Evolutionary conservation across 2,329 filamentous ascomycete genomes (phyloP), one percentile per base, ranked within the genome.

Genomic region (Venturia carpophila): DNA sequence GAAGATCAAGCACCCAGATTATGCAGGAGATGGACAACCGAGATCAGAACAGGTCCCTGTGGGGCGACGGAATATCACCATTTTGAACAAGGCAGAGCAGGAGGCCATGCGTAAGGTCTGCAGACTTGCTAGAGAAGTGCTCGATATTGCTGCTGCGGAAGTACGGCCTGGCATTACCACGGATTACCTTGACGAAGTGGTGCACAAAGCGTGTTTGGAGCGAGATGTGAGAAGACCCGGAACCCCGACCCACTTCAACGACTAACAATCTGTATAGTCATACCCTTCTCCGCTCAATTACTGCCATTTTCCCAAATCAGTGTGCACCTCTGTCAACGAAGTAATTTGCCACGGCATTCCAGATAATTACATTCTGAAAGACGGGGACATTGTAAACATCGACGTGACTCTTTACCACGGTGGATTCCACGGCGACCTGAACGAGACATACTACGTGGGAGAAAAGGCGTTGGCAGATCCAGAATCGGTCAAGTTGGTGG

Each of bases 261-360:
- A 30, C 15, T 17, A 24, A 13, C 41, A 30, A 15, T 37, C 15
- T n/a, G 24, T n/a, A 58, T 68, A 97, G 92, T 90, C 92, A 11
- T 97, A 97, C 75, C 93, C 93, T 0, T 97, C 93, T 0, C 92
- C 93, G 1, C 81, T 97, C 42, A 97, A 97, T 79, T 97, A 97
- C 79, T 90, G 90, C 80, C 83, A 92, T 76, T 99, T 97, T 78
- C 94, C 94, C 69, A 99, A 99, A 79, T 99, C 94, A 0, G 90
- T 97, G 68, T 99, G 94, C 78, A 97, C 93, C 3, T 97, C 93
- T 2, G 79, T 90, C 62, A 99, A 99, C 80, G 94, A 99, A 78
- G 90, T 96, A 69, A 97, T 99, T 75, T 99, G 94, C 80, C 94
- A 99, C 81, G 94, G 94, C 64, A 99, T 99, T 68, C 94, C 94